phyloP scores from a whole-genome alignment of 768 basidiomycete species.

The Xerocomus spinulosus region DNA sequence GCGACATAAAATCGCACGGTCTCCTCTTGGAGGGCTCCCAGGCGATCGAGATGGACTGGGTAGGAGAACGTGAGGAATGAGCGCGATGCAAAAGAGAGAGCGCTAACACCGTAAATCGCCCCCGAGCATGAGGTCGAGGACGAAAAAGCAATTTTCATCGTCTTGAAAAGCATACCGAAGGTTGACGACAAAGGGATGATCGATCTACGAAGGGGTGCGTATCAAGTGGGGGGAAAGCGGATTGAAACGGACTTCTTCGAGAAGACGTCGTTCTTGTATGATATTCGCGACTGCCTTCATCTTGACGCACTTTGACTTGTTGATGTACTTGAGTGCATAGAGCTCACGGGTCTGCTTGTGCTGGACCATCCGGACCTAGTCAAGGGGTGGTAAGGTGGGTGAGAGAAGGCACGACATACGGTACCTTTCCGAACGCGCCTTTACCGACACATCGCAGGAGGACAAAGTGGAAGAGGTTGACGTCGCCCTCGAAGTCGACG shows the following conservation, averaged over 20 bases:
- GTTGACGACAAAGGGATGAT: constrained; percentile 87
- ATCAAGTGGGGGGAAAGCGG: constrained; percentile 6
- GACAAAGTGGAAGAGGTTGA: constrained; percentile 94
- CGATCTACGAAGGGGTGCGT: constrained; percentile 48
- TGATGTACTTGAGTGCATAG: constrained; percentile 97
- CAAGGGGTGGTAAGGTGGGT: background rate
- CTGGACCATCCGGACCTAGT: constrained; percentile 91
- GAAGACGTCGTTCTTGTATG: constrained; percentile 86
- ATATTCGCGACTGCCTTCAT: constrained; percentile 90
- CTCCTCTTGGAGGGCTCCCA: constrained; percentile 59
- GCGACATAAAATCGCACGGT: constrained; percentile 84
- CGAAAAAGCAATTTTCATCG: constrained; percentile 97
- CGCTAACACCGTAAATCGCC: constrained; percentile 86
- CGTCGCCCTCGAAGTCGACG: constrained; percentile 79
- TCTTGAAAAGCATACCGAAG: constrained; percentile 96
- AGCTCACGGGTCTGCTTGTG: constrained; percentile 90
- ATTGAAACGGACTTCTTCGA: constrained; percentile 71
- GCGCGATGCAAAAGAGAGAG: background rate
- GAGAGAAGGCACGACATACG: constrained; percentile 7
- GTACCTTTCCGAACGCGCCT: constrained; percentile 96
- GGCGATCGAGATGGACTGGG: constrained; percentile 80
- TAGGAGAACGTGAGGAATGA: background rate
- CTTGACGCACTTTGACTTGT: constrained; percentile 87
- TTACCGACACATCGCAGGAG: constrained; percentile 94
- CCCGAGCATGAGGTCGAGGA: constrained; percentile 93